Percentiles rank a stretch among this genome's conserved stretches.
phyloP scores from a whole-genome alignment of 306 rosid species.

The Rubus idaeus region DNA sequence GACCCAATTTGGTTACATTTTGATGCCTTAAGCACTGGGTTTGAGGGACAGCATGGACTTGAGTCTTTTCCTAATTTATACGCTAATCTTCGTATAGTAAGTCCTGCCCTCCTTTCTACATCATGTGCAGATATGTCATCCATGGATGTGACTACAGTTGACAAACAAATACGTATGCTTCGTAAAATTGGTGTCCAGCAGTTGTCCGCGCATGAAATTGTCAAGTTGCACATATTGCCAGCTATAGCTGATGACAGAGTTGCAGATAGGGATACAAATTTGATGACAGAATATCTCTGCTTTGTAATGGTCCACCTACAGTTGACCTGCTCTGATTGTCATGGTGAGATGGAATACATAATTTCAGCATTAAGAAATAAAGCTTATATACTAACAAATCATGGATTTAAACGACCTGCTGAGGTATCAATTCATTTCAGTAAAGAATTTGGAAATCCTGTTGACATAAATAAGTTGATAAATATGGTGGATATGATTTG shows the following conservation, averaged over 20 bases:
- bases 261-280: slow-evolving; percentile 33
- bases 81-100: slow-evolving; percentile 71
- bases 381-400: slow-evolving; percentile 63
- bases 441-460: slow-evolving; percentile 68
- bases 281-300: slow-evolving; percentile 85
- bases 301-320: slow-evolving; percentile 77
- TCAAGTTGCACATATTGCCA: slow-evolving; percentile 81
- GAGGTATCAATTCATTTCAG: slow-evolving; percentile 77
- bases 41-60: slow-evolving; percentile 52
- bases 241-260: slow-evolving; percentile 48
- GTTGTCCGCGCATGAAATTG: slow-evolving; percentile 87
- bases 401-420: slow-evolving; percentile 67
- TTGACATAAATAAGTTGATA: slow-evolving; percentile 54
- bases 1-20: slow-evolving; percentile 88
- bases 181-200: slow-evolving; percentile 73
- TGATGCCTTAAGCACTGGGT: slow-evolving; percentile 43
- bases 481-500: slow-evolving; percentile 57
- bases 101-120: slow-evolving; percentile 62
- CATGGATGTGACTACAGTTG: slow-evolving; percentile 36
- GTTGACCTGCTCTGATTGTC: slow-evolving; percentile 69
- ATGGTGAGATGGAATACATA: slow-evolving; percentile 52
- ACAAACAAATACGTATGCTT: slow-evolving; percentile 60
- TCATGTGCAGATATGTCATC: slow-evolving; percentile 42
- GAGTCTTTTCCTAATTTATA: slow-evolving; percentile 70
- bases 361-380: slow-evolving; percentile 59